Base-by-base conservation (phyloP, 306 rosid species). In the Pueraria montana region DNA sequence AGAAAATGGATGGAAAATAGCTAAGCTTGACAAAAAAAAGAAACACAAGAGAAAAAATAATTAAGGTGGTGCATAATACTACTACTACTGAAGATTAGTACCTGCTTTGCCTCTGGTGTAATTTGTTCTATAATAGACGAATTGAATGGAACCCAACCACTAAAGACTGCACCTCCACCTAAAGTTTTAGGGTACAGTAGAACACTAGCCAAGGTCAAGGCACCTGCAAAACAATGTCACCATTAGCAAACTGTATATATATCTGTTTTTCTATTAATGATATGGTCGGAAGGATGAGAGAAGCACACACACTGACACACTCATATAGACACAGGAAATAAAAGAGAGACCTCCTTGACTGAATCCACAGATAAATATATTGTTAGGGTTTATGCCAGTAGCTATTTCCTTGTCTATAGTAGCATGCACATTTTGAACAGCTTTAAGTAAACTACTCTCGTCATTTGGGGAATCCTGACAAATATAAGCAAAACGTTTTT, bases 131-230 rank as follows among this genome's bases (percentile, higher is more conserved):
- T 17, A 45, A 88, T 66, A 34, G 99, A 87, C 9, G 89, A 82
- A 89, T 86, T 90, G 77, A 96, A 93, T 52, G 99, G 96, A 88
- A 96, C 87, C 94, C 94, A 93, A 66, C 99, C 94, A 63, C 98
- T 89, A 84, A 96, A 96, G 45, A 96, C 91, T 12, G 94, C 97
- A 65, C 91, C 98, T 74, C 98, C 98, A 30, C 98, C 97, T 20
- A 92, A 90, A 74, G 97, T 92, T 84, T 93, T 91, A 40, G 98
- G 99, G 89, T 93, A 93, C 30, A 96, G 71, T 58, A 94, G 89
- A 88, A 90, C 93, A 83, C 97, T 89, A 14, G 99, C 94, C 89
- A 95, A 84, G 13, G 97, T 88, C 87, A 93, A 87, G 61, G 99
- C 97, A 86, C 98, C 98, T 95, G 87, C 66, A 72, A 75, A 80